Percentiles rank a stretch among this genome's conserved stretches.
These are phyloP conservation scores for Saksenaea oblongispora DNA, from an alignment of 371 early-diverging fungal genomes.

Conservation along the genomic window DNA sequence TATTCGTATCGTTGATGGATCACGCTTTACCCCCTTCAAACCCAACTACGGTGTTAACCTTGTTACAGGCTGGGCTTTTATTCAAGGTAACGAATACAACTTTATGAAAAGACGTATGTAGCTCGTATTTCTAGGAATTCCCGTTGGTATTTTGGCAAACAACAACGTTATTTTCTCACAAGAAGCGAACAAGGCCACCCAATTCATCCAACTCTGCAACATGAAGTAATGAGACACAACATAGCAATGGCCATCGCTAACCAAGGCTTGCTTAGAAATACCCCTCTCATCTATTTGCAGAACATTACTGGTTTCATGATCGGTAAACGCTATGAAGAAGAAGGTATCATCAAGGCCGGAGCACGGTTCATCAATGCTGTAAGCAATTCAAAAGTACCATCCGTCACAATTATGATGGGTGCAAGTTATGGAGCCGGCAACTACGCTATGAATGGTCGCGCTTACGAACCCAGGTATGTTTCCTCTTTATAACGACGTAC, in stretches of 20 bases:
- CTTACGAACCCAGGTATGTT: conserved; percentile 66
- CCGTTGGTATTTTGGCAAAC: conserved; percentile 74
- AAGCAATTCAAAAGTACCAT: conserved; percentile 71
- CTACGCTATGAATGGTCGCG: conserved; percentile 79
- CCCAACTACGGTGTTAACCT: conserved; percentile 70
- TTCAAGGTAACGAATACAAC: conserved; percentile 45
- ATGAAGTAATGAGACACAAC: conserved; percentile 46
- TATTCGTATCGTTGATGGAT: conserved; percentile 69
- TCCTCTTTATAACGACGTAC: neutral
- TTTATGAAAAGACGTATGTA: neutral
- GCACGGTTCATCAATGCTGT: conserved; percentile 78
- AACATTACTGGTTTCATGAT: conserved; percentile 69
- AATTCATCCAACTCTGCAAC: conserved; percentile 79
- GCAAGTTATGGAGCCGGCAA: conserved; percentile 83
- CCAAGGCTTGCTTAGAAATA: conserved; percentile 38
- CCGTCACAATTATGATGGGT: conserved; percentile 77
- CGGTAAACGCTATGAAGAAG: conserved; percentile 75
- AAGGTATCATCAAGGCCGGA: conserved; percentile 80
- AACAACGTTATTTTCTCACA: conserved; percentile 74
- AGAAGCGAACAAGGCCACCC: conserved; percentile 78
- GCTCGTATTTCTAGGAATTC: conserved; percentile 42
- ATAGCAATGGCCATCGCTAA: neutral
- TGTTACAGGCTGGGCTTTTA: conserved; percentile 67
- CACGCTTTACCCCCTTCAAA: conserved; percentile 65
- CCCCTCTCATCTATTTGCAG: conserved; percentile 69